These are phyloP conservation scores for Polytrichum commune DNA, from an alignment of 225 moss, liverwort and hornwort species.

Conservation along the genomic window DNA sequence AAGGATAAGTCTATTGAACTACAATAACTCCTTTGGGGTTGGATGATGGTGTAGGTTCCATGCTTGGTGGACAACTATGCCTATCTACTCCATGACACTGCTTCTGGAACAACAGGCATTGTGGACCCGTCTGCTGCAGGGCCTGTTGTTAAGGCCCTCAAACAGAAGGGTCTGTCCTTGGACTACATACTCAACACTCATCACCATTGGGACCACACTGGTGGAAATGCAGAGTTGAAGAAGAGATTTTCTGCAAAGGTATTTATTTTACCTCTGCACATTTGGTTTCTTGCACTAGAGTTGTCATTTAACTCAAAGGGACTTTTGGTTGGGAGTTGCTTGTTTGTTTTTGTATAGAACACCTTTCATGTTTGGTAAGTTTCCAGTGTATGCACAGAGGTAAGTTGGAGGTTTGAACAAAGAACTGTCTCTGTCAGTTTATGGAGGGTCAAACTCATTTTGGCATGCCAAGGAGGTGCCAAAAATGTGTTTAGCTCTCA, in stretches of 20 bases:
- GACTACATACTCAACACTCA: conserved; percentile 90
- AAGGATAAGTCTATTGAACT: not conserved
- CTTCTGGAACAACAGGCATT: conserved; percentile 73
- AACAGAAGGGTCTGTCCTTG: conserved; percentile 57
- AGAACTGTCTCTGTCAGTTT: no score
- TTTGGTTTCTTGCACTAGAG: no score
- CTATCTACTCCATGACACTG: conserved; percentile 79
- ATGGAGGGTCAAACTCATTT: no score
- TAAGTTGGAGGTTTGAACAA: no score
- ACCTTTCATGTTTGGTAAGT: no score
- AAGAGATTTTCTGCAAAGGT: conserved; percentile 80
- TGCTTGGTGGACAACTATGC: conserved; percentile 95
- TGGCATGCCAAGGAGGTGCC: no score
- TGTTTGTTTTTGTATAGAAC: no score
- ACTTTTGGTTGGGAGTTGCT: no score
- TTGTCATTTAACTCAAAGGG: no score
- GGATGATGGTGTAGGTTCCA: conserved; percentile 60
- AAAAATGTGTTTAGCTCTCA: no score
- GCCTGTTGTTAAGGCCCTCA: conserved; percentile 75
- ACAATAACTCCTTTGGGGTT: not conserved
- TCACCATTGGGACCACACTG: conserved; percentile 97
- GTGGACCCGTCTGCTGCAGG: conserved; percentile 90
- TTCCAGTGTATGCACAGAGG: no score
- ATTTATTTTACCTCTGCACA: not conserved
- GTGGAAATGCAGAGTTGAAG: conserved; percentile 85